Evolutionary conservation across 176 grass and related monocot genomes (phyloP).

Genomic region (Eragrostis nindensis): DNA sequence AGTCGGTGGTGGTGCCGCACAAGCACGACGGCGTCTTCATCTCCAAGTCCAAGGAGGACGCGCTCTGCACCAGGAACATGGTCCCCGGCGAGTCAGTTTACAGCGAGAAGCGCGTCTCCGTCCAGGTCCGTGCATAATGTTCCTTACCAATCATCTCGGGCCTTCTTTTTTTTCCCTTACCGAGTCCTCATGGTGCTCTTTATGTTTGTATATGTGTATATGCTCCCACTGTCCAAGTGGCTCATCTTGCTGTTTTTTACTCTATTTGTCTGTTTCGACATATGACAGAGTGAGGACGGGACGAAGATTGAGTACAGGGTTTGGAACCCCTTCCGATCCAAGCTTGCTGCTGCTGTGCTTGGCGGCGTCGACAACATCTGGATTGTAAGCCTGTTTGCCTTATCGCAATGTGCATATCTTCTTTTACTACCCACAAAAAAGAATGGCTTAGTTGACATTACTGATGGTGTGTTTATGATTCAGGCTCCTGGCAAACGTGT

Average conservation of each 20-base stretch:
- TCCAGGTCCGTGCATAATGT: conserved; percentile 66
- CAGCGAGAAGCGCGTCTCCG: conserved; percentile 78
- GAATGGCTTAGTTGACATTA: too few species aligned
- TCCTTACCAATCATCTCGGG: too few species aligned
- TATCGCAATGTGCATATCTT: not conserved
- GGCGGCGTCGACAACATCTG: conserved; percentile 86
- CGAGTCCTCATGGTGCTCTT: too few species aligned
- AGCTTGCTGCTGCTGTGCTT: conserved; percentile 78
- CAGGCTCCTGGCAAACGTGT: conserved; percentile 75
- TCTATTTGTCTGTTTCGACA: not conserved
- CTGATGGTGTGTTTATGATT: not conserved
- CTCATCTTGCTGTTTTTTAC: too few species aligned
- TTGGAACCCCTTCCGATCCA: conserved; percentile 89
- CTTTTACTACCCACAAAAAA: too few species aligned
- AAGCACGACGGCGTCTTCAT: conserved; percentile 88
- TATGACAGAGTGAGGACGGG: conserved; percentile 63
- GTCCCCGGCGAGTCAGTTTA: conserved; percentile 77
- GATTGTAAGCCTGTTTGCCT: conserved; percentile 59
- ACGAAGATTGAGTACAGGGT: conserved; percentile 79
- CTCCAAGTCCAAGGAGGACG: conserved; percentile 87
- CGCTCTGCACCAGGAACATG: conserved; percentile 93
- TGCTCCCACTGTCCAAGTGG: too few species aligned
- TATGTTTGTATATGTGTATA: too few species aligned
- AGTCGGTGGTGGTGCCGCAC: conserved; percentile 69
- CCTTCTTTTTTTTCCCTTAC: too few species aligned